Base-by-base conservation (phyloP, 1,284 basidiomycete species). In the Fomitopsis schrenkii region DNA sequence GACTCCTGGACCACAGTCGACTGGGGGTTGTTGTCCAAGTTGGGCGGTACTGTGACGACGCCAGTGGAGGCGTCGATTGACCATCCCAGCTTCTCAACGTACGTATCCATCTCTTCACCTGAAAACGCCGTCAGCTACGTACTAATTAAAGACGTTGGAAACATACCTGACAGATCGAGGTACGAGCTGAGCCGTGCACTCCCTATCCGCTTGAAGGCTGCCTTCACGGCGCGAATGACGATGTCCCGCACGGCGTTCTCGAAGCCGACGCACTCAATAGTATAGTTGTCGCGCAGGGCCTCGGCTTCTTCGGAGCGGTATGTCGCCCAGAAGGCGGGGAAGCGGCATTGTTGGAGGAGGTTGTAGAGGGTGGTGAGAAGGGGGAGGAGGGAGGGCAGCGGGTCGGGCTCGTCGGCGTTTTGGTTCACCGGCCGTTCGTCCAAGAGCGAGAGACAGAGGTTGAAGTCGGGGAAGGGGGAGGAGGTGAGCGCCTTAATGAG, bases 11-110 rank as follows among this genome's bases (percentile, higher is more conserved):
- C 91, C 45, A 97, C 86, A n/a, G 93, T 93, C 0, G 95, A 93
- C 75, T 95, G 93, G 70, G 97, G 94, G 71, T 95, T 91, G 76
- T 97, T 98, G 76, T 96, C 93, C n/a, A 90, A 91, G 75, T 95
- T 96, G 56, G 87, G 83, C 44, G 95, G 94, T 59, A 97, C 82
- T 30, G 76, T 79, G 54, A 95, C 83, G 12, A 87, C 83, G 17
- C 84, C 86, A 6, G 77, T 79, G 9, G 79, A 70, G 8, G 81
- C 76, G 68, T 94, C 86, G 40, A 89, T 67, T 46, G 78, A 79
- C 96, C 95, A 98, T 22, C 88, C 92, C 55, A 90, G 79, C 67
- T 86, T 84, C 67, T 80, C 75, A 55, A 91, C 80, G 74, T 90
- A 96, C 10, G 77, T 77, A 46, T 81, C 79, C 44, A 96, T 78